Evolutionary conservation across 2,329 filamentous ascomycete species (phyloP), one percentile per base, ranked within the genome.

Genomic region (Cordyceps tenuipes): DNA sequence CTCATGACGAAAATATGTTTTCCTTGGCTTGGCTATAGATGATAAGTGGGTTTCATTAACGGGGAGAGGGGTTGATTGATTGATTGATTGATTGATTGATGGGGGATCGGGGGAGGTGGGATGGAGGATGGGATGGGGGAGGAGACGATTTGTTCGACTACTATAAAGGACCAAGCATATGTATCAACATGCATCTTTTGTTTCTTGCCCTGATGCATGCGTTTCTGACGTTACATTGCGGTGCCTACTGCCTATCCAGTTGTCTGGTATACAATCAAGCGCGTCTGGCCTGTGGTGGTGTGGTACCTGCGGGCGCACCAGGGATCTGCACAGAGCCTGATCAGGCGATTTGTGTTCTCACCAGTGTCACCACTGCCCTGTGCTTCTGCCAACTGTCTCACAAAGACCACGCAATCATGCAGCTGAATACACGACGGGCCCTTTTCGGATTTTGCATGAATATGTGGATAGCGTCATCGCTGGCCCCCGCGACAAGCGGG

Each of bases 1-100:
- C 31, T 70, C 60, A 69, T 62, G 68, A 70, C 62, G 49, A 59
- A 53, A 53, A 58, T 54, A 58, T 53, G 41, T 53, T 36, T 57
- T 53, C 34, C 49, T 53, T 57, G 54, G 50, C 49, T 53, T 47
- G 26, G 54, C 44, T 59, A 49, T 52, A 52, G 48, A 59, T 48
- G 57, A 59, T 48, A 59, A 39, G 57, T 39, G 46, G 9, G 8
- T 59, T 53, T 59, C 39, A 36, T 53, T 53, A 36, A 12, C 5
- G 29, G n/a, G 57, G 29, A 19, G 29, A 19, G 26, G 31, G 17
- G 15, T 4, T 23, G 23, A 23, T 23, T 23, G 23, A 23, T 23
- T 29, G 29, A 29, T 8, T n/a, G n/a, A n/a, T 4, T 23, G 23
- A 23, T 23, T 23, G 23, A 23, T 23, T 29, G 29, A 29, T 8